These are phyloP conservation scores for Nemophila menziesii DNA, from an alignment of 257 asterid genomes.

Conservation along the genomic window DNA sequence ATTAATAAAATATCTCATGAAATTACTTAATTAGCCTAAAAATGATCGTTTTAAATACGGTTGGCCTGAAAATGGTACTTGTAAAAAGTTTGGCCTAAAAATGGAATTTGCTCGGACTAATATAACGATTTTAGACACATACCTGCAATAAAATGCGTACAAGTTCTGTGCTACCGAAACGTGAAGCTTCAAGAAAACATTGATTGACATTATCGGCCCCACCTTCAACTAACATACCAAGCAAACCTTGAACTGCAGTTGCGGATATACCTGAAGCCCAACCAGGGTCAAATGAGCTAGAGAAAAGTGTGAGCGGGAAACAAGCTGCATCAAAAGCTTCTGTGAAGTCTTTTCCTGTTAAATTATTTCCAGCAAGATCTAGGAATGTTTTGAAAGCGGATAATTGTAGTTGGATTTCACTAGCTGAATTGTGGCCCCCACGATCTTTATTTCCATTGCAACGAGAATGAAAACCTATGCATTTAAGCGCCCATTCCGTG, in stretches of 20 bases:
- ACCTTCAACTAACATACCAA: conserved; percentile 93
- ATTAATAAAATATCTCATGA: too few relatives aligned
- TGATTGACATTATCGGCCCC: conserved; percentile 98
- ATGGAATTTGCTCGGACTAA: too few relatives aligned
- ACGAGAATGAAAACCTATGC: conserved; percentile 96
- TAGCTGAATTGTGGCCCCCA: conserved; percentile 57
- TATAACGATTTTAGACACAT: too few relatives aligned
- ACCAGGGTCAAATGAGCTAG: conserved; percentile 92
- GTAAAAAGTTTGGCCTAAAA: too few relatives aligned
- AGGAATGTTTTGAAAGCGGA: conserved; percentile 92
- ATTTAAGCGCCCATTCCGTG: conserved; percentile 98
- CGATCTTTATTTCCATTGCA: conserved; percentile 80
- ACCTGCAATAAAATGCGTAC: conserved; percentile 98
- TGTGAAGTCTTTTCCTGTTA: conserved; percentile 90
- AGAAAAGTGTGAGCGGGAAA: conserved; percentile 95
- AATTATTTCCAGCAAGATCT: conserved; percentile 89
- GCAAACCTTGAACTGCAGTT: conserved; percentile 79
- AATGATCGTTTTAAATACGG: too few relatives aligned
- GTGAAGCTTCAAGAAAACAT: conserved; percentile 96
- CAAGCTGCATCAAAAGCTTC: conserved; percentile 99
- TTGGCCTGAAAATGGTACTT: too few relatives aligned
- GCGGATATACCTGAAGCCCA: conserved; percentile 99
- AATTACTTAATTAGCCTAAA: too few relatives aligned
- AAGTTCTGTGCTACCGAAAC: conserved; percentile 98
- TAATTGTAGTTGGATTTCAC: conserved; percentile 72